Conservation (phyloP, 2,329 filamentous ascomycete genomes). For the Pseudonectria buxi region DNA sequence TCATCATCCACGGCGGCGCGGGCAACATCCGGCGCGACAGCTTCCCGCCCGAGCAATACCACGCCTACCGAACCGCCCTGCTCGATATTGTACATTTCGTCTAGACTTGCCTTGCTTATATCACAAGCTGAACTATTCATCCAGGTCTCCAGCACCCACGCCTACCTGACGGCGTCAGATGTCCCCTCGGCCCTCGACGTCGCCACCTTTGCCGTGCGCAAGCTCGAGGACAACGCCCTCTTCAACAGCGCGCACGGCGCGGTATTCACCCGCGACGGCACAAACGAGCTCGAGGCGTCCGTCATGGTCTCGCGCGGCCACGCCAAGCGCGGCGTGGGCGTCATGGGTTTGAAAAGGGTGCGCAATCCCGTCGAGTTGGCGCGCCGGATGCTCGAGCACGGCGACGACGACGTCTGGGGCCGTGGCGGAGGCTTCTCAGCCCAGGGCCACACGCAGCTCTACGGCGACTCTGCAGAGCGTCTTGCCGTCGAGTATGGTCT, state of each 20-base stretch:
- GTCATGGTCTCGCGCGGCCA: conserved; percentile 73
- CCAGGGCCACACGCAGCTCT: conserved; percentile 63
- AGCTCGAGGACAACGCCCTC: conserved; percentile 71
- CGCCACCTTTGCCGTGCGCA: conserved; percentile 66
- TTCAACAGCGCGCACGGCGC: conserved; percentile 83
- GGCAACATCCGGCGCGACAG: conserved; percentile 59
- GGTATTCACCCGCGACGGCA: conserved; percentile 76
- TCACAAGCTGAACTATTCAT: not conserved
- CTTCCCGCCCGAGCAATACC: conserved; percentile 51
- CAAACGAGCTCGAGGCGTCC: conserved; percentile 79
- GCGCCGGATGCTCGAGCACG: conserved; percentile 60
- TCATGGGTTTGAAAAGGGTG: conserved; percentile 66
- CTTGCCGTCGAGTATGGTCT: conserved; percentile 64
- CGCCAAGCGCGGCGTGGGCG: conserved; percentile 70
- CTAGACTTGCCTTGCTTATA: not conserved
- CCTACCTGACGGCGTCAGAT: not conserved
- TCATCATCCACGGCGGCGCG: conserved; percentile 69
- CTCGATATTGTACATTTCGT: conserved; percentile 47
- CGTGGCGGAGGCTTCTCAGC: conserved; percentile 42
- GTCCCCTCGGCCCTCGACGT: conserved; percentile 61
- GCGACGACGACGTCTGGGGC: conserved; percentile 47
- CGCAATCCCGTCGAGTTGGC: conserved; percentile 75
- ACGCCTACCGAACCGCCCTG: conserved; percentile 53
- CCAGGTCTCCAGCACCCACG: not conserved
- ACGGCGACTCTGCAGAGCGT: conserved; percentile 60